A percentile compares a stretch with the other conserved stretches of the same genome.
Conservation (phyloP, 2,329 filamentous ascomycete species). For the Colletotrichum sp. region DNA sequence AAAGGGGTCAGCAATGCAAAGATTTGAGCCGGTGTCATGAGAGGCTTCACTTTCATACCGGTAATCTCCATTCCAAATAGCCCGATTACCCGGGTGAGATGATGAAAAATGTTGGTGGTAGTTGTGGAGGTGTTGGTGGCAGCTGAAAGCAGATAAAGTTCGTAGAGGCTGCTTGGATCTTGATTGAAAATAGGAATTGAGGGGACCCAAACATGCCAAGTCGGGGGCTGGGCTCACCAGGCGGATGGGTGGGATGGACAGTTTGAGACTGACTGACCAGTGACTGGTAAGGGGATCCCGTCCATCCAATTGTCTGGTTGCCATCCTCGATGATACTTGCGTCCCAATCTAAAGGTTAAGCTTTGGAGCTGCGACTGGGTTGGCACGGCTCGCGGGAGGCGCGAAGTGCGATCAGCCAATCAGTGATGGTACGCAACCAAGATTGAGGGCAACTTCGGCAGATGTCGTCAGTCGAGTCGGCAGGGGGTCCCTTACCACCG, state of each 20-base stretch:
- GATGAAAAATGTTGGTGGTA: not conserved
- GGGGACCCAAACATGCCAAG: not conserved
- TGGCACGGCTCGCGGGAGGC: slow-evolving; percentile 6
- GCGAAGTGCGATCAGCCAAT: not conserved
- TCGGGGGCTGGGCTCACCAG: not conserved
- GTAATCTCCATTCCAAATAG: not conserved
- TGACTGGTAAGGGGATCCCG: not conserved
- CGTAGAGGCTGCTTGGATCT: not conserved
- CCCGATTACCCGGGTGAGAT: not conserved
- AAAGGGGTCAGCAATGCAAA: not conserved
- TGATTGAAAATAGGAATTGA: not conserved
- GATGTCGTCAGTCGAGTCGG: not conserved
- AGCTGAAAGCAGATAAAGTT: not conserved
- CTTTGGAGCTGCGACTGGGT: slow-evolving; percentile 5
- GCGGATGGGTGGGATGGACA: not conserved
- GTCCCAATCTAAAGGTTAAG: slow-evolving; percentile 16
- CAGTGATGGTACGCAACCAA: not conserved
- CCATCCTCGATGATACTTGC: not conserved
- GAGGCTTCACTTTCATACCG: not conserved
- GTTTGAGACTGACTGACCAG: not conserved
- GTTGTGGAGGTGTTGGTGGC: not conserved
- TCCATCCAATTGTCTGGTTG: not conserved
- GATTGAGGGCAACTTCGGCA: not conserved
- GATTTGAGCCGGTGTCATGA: not conserved
- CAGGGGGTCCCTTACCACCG: not conserved